These are phyloP conservation scores for Clonostachys chloroleuca DNA, from an alignment of 2,329 filamentous ascomycete genomes.

Conservation along the genomic window DNA sequence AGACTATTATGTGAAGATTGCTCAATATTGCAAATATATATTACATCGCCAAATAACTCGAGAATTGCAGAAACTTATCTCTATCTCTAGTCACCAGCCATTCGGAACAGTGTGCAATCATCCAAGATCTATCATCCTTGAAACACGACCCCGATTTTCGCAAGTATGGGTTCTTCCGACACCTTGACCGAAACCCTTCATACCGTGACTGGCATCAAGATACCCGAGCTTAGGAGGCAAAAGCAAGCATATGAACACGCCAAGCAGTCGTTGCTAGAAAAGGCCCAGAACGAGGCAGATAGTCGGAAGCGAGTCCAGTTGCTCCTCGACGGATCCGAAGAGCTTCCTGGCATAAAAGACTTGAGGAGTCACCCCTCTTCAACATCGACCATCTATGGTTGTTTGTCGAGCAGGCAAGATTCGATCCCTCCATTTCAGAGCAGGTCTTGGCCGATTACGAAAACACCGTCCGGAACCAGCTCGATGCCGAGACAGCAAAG, in stretches of 20 bases:
- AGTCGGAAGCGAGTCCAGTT: conserved; percentile 19
- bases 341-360: conserved; percentile 20
- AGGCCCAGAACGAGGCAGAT: conserved; percentile 13
- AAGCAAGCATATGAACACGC: conserved; percentile 40
- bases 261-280: conserved; percentile 33
- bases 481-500: conserved; percentile 33
- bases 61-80: no score
- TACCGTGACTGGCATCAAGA: conserved; percentile 50
- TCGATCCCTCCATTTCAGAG: background rate
- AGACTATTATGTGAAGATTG: no score
- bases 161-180: conserved; percentile 15
- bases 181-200: conserved; percentile 47
- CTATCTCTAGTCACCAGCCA: no score
- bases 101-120: no score
- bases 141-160: conserved; percentile 1
- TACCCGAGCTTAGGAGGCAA: conserved; percentile 49
- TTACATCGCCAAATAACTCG: no score
- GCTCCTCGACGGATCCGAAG: conserved; percentile 26
- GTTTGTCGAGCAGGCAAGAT: background rate
- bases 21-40: no score
- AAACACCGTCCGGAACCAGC: background rate
- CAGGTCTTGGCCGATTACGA: background rate
- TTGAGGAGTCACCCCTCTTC: background rate
- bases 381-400: background rate
- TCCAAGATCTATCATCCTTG: no score